Evolutionary conservation across 208 protist genomes (phyloP), one percentile per base, ranked within the genome.

Genomic region (Trypanosoma theileri): DNA sequence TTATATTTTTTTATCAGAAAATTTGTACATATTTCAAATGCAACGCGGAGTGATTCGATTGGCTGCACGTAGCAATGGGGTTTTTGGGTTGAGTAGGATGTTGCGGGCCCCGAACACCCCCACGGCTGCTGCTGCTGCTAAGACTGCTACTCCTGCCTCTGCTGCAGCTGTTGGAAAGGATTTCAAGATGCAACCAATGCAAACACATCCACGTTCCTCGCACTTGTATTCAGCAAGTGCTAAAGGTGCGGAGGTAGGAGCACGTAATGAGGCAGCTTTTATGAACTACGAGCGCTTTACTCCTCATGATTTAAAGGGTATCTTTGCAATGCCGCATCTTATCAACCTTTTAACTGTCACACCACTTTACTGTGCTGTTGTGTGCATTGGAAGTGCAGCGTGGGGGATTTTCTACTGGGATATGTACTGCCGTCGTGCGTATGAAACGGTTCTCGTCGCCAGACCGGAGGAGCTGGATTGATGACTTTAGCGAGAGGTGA

Each of bases 381-480:
- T 93, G 22, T 88, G 75, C 60, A 41, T 93, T 46, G 85, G 59
- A 21, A 77, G 83, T 22, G 81, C 73, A 13, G 69, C 73, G 12
- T 95, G 89, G 89, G 89, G 86, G 10, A 75, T 95, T 41, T 90
- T 93, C 63, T 93, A 92, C 73, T 95, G 89, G 89, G 86, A 95
- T 57, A 60, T 93, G 35, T 93, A 95, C 71, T 88, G 82, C 73
- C 76, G 78, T 14, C 82, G 84, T 60, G 80, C 84, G 58, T 95
- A 93, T 73, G 85, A 91, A 66, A 87, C 85, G 12, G 84, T 95
- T 26, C 77, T 92, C 31, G 92, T 95, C 69, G 84, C 80, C 66
- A 59, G 89, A 50, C 87, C 89, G 16, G 75, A 82, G 57, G 56
- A 57, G 50, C 71, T 91, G 41, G 53, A 60, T 10, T 70, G 70